phyloP scores from a whole-genome alignment of 805 yeast genomes.

The Pichia pseudocactophila region DNA sequence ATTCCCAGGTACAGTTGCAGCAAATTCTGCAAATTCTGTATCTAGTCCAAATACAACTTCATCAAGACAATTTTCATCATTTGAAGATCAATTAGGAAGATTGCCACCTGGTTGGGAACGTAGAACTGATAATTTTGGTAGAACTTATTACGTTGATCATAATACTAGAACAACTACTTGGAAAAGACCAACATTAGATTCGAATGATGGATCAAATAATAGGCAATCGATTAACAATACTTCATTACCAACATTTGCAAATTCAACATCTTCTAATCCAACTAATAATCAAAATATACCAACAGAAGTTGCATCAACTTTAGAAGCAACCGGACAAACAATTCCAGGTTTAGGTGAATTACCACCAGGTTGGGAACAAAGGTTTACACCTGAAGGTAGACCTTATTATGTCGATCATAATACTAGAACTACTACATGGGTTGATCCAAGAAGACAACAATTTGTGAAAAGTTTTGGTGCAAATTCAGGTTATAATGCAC shows the following conservation, averaged over 20 bases:
- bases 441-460: slow-evolving; percentile 98
- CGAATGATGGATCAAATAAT: slow-evolving; percentile 41
- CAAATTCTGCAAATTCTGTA: slow-evolving; percentile 20
- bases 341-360: slow-evolving; percentile 94
- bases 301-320: slow-evolving; percentile 29
- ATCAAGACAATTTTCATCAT: slow-evolving; percentile 73
- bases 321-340: slow-evolving; percentile 78
- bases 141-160: slow-evolving; percentile 97
- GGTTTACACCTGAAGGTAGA: slow-evolving; percentile 96
- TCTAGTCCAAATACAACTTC: slow-evolving; percentile 15
- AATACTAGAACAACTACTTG: slow-evolving; percentile 98
- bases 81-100: slow-evolving; percentile 94
- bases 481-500: slow-evolving; percentile 89
- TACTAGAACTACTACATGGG: slow-evolving; percentile 99
- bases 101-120: slow-evolving; percentile 99
- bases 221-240: slow-evolving; percentile 35
- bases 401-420: slow-evolving; percentile 98
- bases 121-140: slow-evolving; percentile 92
- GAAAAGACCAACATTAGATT: slow-evolving; percentile 88
- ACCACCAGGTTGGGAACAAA: slow-evolving; percentile 99
- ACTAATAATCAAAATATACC: slow-evolving; percentile 29
- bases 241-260: slow-evolving; percentile 31
- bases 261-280: slow-evolving; percentile 31
- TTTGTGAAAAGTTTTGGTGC: slow-evolving; percentile 92
- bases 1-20: slow-evolving; percentile 24